Evolutionary conservation across 805 yeast species (phyloP).

Genomic region (Saccharomyces kudriavzevii): DNA sequence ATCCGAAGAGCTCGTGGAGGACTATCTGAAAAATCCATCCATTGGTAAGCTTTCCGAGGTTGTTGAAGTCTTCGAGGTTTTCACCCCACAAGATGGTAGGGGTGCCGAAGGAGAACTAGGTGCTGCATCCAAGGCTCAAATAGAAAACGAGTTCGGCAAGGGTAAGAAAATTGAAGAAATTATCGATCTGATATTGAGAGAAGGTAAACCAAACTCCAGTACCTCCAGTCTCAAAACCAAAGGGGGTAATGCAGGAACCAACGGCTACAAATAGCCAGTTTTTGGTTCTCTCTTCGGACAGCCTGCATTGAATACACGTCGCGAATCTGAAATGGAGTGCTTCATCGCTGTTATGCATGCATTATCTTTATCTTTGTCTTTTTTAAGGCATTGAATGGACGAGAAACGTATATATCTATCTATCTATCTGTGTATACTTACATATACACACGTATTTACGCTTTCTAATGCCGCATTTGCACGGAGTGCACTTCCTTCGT

Average conservation of each 20-base stretch:
- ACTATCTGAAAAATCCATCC: slow-evolving; percentile 30
- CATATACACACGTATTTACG: background rate
- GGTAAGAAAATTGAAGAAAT: slow-evolving; percentile 42
- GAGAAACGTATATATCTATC: background rate
- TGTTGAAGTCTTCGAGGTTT: slow-evolving; percentile 60
- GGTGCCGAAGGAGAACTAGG: slow-evolving; percentile 69
- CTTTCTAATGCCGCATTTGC: background rate
- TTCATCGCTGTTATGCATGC: background rate
- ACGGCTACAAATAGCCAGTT: background rate
- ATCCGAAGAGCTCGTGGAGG: slow-evolving; percentile 39
- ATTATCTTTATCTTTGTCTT: background rate
- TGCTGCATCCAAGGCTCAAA: slow-evolving; percentile 58
- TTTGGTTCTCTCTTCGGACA: background rate
- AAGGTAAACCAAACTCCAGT: slow-evolving; percentile 49
- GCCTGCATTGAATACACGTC: background rate
- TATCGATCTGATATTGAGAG: slow-evolving; percentile 48
- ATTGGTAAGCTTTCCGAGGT: slow-evolving; percentile 43
- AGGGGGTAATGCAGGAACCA: background rate
- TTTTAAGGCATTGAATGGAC: background rate
- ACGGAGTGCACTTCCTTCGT: no score
- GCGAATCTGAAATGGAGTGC: background rate
- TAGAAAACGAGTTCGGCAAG: slow-evolving; percentile 63
- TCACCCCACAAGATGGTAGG: slow-evolving; percentile 45
- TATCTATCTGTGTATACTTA: no score
- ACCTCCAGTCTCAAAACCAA: background rate